Evolutionary conservation across 1,284 basidiomycete genomes (phyloP).

Genomic region (Sanghuangporus weigelae): DNA sequence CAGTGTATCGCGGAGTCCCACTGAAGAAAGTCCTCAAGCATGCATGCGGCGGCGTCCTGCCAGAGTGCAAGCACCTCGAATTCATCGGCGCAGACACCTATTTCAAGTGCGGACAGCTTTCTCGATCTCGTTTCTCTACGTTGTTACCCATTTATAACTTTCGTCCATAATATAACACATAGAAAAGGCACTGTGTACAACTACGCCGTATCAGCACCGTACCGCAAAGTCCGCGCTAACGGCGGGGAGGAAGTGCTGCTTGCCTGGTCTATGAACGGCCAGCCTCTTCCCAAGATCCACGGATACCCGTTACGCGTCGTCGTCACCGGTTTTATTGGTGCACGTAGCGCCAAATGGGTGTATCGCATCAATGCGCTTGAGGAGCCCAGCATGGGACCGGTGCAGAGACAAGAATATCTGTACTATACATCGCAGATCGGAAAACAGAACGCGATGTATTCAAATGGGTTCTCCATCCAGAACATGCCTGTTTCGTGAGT

Average conservation of each 20-base stretch:
- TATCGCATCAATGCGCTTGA: slow-evolving; percentile 47
- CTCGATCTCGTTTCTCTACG: neutral
- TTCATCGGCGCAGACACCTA: slow-evolving; percentile 56
- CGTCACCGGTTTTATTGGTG: slow-evolving; percentile 54
- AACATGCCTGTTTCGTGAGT: slow-evolving; percentile 55
- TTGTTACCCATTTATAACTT: neutral
- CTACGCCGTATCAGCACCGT: slow-evolving; percentile 51
- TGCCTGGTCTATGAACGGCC: slow-evolving; percentile 57
- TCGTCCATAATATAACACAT: neutral
- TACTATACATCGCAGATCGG: slow-evolving; percentile 47
- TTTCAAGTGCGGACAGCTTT: slow-evolving; percentile 41
- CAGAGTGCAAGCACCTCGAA: slow-evolving; percentile 47
- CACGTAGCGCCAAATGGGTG: slow-evolving; percentile 53
- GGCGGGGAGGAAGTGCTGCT: slow-evolving; percentile 44
- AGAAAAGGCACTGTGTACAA: slow-evolving; percentile 48
- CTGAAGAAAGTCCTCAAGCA: slow-evolving; percentile 49
- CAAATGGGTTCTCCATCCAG: slow-evolving; percentile 49
- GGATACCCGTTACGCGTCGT: slow-evolving; percentile 51
- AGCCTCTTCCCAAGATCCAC: slow-evolving; percentile 48
- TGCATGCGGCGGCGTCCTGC: slow-evolving; percentile 45
- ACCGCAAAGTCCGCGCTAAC: slow-evolving; percentile 42
- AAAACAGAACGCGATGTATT: slow-evolving; percentile 46
- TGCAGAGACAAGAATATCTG: slow-evolving; percentile 49
- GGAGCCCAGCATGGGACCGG: slow-evolving; percentile 46
- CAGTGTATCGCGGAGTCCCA: slow-evolving; percentile 44